phyloP scores from a whole-genome alignment of 768 basidiomycete species.

The Leccinum olivaceopallidum region DNA sequence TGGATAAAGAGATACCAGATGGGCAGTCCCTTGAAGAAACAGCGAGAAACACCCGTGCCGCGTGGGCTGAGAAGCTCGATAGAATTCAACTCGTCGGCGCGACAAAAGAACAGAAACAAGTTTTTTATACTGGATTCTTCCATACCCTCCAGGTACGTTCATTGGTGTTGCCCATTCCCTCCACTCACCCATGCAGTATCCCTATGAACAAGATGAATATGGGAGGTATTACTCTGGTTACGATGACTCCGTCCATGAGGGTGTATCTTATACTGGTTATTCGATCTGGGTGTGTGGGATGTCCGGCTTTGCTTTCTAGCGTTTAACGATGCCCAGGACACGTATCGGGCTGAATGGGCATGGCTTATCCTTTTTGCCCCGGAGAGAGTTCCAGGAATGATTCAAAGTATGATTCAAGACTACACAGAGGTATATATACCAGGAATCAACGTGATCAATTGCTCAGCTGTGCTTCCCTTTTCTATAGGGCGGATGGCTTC shows the following conservation, averaged over 20 bases:
- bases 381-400: constrained; percentile 73
- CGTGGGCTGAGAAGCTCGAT: constrained; percentile 61
- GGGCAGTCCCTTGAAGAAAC: constrained; percentile 52
- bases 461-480: background rate
- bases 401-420: constrained; percentile 79
- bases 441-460: background rate
- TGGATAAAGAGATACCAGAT: constrained; percentile 51
- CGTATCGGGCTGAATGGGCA: constrained; percentile 76
- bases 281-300: constrained; percentile 64
- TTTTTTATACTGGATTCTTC: constrained; percentile 60
- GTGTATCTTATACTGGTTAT: constrained; percentile 77
- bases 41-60: constrained; percentile 43
- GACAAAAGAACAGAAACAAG: constrained; percentile 43
- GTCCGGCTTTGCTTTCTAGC: background rate
- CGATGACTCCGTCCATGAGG: constrained; percentile 60
- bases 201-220: constrained; percentile 71
- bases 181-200: constrained; percentile 50
- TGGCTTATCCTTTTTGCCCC: constrained; percentile 79
- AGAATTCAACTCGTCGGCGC: constrained; percentile 47
- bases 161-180: background rate
- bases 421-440: constrained; percentile 53
- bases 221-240: constrained; percentile 77
- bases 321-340: constrained; percentile 52
- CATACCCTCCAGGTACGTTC: constrained; percentile 56
- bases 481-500: constrained; percentile 71